Conservation (phyloP, 1,139 yeast genomes). For the Saccharomycopsis hybrid region DNA sequence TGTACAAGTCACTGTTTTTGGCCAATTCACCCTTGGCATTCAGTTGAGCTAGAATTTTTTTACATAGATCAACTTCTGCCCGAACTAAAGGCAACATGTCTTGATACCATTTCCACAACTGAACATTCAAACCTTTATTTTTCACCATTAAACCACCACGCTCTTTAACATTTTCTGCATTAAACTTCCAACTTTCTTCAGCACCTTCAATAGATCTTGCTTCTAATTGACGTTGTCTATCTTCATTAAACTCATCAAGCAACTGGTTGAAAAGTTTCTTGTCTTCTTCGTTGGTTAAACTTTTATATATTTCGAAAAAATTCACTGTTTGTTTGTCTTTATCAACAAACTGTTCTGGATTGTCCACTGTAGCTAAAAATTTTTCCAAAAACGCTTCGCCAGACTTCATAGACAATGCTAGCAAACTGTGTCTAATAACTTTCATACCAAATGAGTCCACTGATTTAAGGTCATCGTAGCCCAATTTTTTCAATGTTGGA, state of each 20-base stretch:
- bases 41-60: constrained; percentile 23
- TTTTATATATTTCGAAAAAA: constrained; percentile 58
- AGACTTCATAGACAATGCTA: constrained; percentile 45
- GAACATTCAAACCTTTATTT: constrained; percentile 54
- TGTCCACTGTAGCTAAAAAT: constrained; percentile 26
- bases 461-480: constrained; percentile 48
- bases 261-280: constrained; percentile 52
- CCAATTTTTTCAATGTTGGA: constrained; percentile 42
- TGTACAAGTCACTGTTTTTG: not conserved
- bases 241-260: constrained; percentile 61
- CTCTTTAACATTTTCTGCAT: constrained; percentile 61
- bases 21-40: constrained; percentile 2
- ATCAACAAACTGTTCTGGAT: constrained; percentile 29
- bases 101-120: constrained; percentile 70
- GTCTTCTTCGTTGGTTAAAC: constrained; percentile 46
- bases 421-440: constrained; percentile 70
- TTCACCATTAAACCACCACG: constrained; percentile 55
- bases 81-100: constrained; percentile 63
- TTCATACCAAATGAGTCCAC: constrained; percentile 79
- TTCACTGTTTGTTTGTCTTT: constrained; percentile 41
- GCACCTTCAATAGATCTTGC: constrained; percentile 80
- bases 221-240: constrained; percentile 73
- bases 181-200: constrained; percentile 80
- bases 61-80: constrained; percentile 51
- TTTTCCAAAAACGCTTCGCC: constrained; percentile 22